Percentiles rank a stretch among this genome's conserved stretches.
These are phyloP conservation scores for Obba rivulosa DNA, from an alignment of 768 basidiomycete genomes.

Conservation along the genomic window DNA sequence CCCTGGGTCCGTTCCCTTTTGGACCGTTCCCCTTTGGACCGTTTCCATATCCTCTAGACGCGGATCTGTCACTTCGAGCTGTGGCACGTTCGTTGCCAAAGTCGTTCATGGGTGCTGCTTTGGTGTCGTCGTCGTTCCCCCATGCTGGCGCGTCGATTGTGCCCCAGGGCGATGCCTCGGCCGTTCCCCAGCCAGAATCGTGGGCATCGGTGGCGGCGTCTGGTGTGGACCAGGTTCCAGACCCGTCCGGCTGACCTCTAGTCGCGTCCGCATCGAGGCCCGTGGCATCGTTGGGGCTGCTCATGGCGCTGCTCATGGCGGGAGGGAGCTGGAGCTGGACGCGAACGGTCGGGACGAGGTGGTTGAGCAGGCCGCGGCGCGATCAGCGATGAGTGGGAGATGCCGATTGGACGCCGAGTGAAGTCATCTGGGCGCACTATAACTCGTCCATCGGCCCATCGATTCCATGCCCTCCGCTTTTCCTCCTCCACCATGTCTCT, in stretches of 20 bases:
- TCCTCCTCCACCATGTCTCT: constrained; percentile 69
- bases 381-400: constrained; percentile 6
- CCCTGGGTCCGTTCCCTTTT: neutral
- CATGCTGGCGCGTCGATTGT: neutral
- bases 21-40: neutral
- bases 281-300: constrained; percentile 36
- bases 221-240: neutral
- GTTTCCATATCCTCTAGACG: too few relatives aligned
- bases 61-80: too few relatives aligned
- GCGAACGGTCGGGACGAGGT: constrained; percentile 4
- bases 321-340: constrained; percentile 4
- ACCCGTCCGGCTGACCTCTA: constrained; percentile 23
- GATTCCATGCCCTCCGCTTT: constrained; percentile 2
- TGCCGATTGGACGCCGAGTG: constrained; percentile 12
- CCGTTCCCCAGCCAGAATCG: neutral
- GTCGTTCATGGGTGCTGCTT: neutral
- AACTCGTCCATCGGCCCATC: constrained; percentile 11
- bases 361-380: too few relatives aligned
- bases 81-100: neutral
- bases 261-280: constrained; percentile 63
- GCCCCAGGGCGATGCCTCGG: too few relatives aligned
- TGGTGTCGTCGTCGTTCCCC: constrained; percentile 3
- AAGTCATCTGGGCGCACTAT: constrained; percentile 13
- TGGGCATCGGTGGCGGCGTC: constrained; percentile 3
- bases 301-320: constrained; percentile 12